phyloP scores from a whole-genome alignment of 1,284 basidiomycete species.

The Trametes polyzona region DNA sequence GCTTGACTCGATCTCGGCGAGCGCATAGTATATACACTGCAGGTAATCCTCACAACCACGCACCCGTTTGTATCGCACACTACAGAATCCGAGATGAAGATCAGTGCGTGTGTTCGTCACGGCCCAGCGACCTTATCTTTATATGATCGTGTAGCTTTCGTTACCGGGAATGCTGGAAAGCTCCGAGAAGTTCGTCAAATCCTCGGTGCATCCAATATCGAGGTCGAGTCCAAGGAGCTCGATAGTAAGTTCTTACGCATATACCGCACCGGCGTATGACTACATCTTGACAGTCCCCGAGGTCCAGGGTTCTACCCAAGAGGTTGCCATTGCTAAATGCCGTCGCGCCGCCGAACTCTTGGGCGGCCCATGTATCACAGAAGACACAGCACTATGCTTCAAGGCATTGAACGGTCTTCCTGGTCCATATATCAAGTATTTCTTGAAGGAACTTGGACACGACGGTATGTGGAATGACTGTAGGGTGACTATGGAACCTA shows the following conservation, averaged over 20 bases:
- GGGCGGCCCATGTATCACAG: slow-evolving; percentile 89
- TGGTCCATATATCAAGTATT: slow-evolving; percentile 97
- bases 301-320: slow-evolving; percentile 90
- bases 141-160: slow-evolving; percentile 67
- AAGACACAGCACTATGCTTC: slow-evolving; percentile 95
- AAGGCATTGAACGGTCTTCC: slow-evolving; percentile 89
- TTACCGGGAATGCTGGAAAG: slow-evolving; percentile 96
- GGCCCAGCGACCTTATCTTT: not conserved
- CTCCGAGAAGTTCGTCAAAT: slow-evolving; percentile 87
- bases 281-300: slow-evolving; percentile 72
- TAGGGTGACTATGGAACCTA: not conserved
- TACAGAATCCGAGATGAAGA: slow-evolving; percentile 18
- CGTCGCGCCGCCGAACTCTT: slow-evolving; percentile 82
- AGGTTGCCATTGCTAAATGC: slow-evolving; percentile 92
- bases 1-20: not conserved
- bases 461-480: slow-evolving; percentile 48
- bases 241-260: slow-evolving; percentile 53
- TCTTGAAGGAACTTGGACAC: slow-evolving; percentile 80
- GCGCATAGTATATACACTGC: not conserved
- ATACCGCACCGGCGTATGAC: too few species aligned
- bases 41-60: not conserved
- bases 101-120: slow-evolving; percentile 3
- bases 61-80: too few species aligned
- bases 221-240: slow-evolving; percentile 69
- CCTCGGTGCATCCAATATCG: slow-evolving; percentile 61